Conservation (phyloP, 257 asterid species). For the Prunella vulgaris region DNA sequence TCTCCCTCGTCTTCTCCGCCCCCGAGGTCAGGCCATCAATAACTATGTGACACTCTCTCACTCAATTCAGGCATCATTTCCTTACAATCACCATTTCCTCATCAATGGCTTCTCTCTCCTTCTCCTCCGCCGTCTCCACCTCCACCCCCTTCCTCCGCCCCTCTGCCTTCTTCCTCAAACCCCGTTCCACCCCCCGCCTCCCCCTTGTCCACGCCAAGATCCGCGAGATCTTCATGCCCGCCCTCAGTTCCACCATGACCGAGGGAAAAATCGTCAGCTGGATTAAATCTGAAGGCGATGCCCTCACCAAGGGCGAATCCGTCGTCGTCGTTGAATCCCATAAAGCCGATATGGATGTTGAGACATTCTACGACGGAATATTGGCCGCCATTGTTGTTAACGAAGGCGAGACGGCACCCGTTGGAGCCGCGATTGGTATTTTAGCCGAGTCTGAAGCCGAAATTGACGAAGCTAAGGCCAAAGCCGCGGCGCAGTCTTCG, state of each 20-base stretch:
- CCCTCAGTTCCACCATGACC: conserved; percentile 90
- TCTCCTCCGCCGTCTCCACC: conserved; percentile 56
- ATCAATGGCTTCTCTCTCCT: conserved; percentile 44
- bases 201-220: conserved; percentile 53
- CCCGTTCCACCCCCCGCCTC: conserved; percentile 22
- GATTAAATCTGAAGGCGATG: conserved; percentile 82
- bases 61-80: neutral
- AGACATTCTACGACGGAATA: conserved; percentile 72
- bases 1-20: conserved; percentile 69
- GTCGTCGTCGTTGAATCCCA: conserved; percentile 88
- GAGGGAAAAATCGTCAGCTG: conserved; percentile 88
- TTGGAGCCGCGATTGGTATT: conserved; percentile 69
- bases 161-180: conserved; percentile 32
- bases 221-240: conserved; percentile 96
- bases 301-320: conserved; percentile 67
- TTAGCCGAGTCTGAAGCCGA: conserved; percentile 71
- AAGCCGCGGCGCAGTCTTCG: conserved; percentile 39
- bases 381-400: conserved; percentile 73
- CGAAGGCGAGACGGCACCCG: conserved; percentile 67
- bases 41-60: conserved; percentile 4
- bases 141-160: conserved; percentile 43
- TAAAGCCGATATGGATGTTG: conserved; percentile 92
- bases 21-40: no score
- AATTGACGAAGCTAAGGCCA: conserved; percentile 60
- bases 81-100: neutral